phyloP scores from a whole-genome alignment of 1,139 yeast genomes.

The Taiozyma onychis region DNA sequence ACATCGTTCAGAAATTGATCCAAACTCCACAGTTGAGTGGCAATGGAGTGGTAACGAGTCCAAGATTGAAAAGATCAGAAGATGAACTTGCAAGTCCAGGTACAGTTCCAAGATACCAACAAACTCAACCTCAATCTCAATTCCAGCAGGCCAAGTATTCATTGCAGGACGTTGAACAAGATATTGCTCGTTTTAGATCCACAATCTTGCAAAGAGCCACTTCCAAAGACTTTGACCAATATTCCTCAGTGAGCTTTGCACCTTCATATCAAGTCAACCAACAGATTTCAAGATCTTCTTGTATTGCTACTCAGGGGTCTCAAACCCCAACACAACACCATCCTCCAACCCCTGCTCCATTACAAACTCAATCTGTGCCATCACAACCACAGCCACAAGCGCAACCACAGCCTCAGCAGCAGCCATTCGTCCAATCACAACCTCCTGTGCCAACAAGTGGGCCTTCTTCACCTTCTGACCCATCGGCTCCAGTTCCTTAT shows the following conservation, averaged over 20 bases:
- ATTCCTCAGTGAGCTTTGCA: slow-evolving; percentile 15
- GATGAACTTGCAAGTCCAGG: slow-evolving; percentile 20
- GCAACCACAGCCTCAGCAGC: not conserved
- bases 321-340: slow-evolving; percentile 9
- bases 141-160: not conserved
- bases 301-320: not conserved
- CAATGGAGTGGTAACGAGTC: slow-evolving; percentile 9
- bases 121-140: not conserved
- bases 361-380: not conserved
- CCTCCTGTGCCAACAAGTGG: not conserved
- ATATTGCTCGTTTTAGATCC: slow-evolving; percentile 22
- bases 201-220: slow-evolving; percentile 24
- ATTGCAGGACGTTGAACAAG: slow-evolving; percentile 19
- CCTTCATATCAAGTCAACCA: slow-evolving; percentile 20
- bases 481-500: slow-evolving; percentile 12
- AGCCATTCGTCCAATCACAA: too few relatives aligned
- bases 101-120: slow-evolving; percentile 3
- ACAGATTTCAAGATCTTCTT: slow-evolving; percentile 9
- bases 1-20: slow-evolving; percentile 35
- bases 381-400: not conserved
- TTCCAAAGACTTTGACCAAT: slow-evolving; percentile 19
- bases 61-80: slow-evolving; percentile 3
- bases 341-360: slow-evolving; percentile 4
- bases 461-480: slow-evolving; percentile 6
- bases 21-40: slow-evolving; percentile 2